Evolutionary conservation across 306 rosid genomes (phyloP).

Genomic region (Cicer yamashitae): DNA sequence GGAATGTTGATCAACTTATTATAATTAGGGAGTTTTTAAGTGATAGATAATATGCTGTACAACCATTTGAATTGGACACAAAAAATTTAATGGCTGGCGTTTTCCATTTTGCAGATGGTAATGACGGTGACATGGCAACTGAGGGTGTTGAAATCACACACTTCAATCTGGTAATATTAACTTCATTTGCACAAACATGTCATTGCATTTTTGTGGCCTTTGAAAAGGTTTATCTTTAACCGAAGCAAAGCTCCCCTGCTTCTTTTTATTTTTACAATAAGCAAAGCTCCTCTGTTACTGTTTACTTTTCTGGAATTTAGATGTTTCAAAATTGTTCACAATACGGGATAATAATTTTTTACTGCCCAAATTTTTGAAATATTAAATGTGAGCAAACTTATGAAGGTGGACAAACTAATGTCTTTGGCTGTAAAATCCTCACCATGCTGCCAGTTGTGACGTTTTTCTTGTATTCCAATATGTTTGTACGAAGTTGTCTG

Average conservation of each 20-base stretch:
- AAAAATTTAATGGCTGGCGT: slow-evolving; percentile 7
- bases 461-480: slow-evolving; percentile 22
- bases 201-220: slow-evolving; percentile 29
- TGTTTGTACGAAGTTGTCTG: slow-evolving; percentile 7
- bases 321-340: background rate
- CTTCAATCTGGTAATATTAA: slow-evolving; percentile 70
- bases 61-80: slow-evolving; percentile 35
- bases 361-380: slow-evolving; percentile 1
- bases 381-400: slow-evolving; percentile 29
- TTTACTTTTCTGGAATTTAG: slow-evolving; percentile 31
- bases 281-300: slow-evolving; percentile 5
- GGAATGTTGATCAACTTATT: slow-evolving; percentile 41
- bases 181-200: slow-evolving; percentile 32
- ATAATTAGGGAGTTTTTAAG: slow-evolving; percentile 28
- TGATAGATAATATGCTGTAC: slow-evolving; percentile 28
- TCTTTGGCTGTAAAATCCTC: slow-evolving; percentile 20
- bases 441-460: slow-evolving; percentile 1
- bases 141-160: slow-evolving; percentile 87
- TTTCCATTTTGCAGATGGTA: slow-evolving; percentile 65
- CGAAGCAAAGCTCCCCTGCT: background rate
- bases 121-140: slow-evolving; percentile 78
- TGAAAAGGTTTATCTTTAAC: slow-evolving; percentile 6
- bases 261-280: too few relatives aligned
- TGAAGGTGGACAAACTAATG: slow-evolving; percentile 30
- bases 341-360: background rate